Conservation (phyloP, 495 filamentous ascomycete species). For the Penicillium ucsense region DNA sequence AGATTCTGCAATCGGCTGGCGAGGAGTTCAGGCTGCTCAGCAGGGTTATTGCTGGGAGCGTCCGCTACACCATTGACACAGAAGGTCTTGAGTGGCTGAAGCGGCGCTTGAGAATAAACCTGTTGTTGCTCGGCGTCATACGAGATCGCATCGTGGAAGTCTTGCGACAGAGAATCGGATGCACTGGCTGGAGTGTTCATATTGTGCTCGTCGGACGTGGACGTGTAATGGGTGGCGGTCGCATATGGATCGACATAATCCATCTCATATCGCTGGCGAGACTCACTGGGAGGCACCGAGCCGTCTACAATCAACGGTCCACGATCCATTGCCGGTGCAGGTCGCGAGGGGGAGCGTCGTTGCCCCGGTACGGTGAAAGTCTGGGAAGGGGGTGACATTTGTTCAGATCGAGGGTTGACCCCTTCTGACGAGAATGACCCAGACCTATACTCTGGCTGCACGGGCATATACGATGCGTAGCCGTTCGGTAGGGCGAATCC, state of each 20-base stretch:
- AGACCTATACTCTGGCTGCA: constrained; percentile 32
- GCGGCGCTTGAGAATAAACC: constrained; percentile 19
- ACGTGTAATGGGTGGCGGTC: constrained; percentile 24
- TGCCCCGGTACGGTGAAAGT: constrained; percentile 12
- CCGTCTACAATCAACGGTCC: constrained; percentile 39
- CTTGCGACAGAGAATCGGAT: constrained; percentile 34
- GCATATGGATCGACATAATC: constrained; percentile 26
- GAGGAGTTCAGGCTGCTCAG: constrained; percentile 24
- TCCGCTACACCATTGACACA: constrained; percentile 9
- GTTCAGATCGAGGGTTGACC: constrained; percentile 14
- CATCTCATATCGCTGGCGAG: constrained; percentile 14
- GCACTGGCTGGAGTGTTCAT: constrained; percentile 33
- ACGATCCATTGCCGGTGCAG: constrained; percentile 19
- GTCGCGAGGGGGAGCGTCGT: constrained; percentile 13
- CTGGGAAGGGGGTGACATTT: constrained; percentile 6
- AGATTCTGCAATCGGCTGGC: constrained; percentile 31
- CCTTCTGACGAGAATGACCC: constrained; percentile 24
- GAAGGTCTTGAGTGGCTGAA: constrained; percentile 15
- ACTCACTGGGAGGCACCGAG: constrained; percentile 31
- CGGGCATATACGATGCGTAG: constrained; percentile 32
- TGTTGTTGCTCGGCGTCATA: constrained; percentile 28
- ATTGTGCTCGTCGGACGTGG: constrained; percentile 33
- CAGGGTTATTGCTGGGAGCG: constrained; percentile 1
- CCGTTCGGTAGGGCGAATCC: constrained; percentile 40
- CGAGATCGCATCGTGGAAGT: constrained; percentile 27